Evolutionary conservation across 2,329 filamentous ascomycete species (phyloP).

Genomic region (Fusarium sp.): DNA sequence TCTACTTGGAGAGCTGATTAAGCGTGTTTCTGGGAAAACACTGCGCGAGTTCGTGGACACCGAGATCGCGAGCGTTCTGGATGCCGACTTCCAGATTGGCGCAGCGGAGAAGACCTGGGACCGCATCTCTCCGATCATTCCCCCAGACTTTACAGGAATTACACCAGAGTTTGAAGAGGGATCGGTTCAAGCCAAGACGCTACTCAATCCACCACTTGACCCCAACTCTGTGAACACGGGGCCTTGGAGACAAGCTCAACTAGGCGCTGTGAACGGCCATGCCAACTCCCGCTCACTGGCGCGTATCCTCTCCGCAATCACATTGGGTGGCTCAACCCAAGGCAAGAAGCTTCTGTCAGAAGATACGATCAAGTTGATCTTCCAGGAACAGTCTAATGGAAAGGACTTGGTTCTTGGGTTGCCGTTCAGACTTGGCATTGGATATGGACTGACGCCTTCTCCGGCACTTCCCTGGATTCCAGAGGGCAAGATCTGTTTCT

Average conservation of each 20-base stretch:
- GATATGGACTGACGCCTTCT: not conserved
- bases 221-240: not conserved
- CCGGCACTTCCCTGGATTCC: not conserved
- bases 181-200: not conserved
- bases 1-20: not conserved
- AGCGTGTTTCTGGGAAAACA: not conserved
- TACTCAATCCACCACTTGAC: not conserved
- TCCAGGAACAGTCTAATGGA: not conserved
- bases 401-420: not conserved
- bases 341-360: not conserved
- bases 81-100: slow-evolving; percentile 1
- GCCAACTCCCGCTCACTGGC: not conserved
- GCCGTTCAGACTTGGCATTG: not conserved
- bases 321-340: not conserved
- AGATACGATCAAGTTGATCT: not conserved
- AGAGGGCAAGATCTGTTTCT: not conserved
- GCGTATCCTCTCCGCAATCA: not conserved
- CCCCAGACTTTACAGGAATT: not conserved
- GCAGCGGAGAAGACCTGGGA: not conserved
- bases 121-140: not conserved
- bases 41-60: not conserved
- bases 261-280: not conserved
- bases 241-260: not conserved
- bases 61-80: not conserved
- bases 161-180: not conserved